Percentiles rank a stretch among this genome's conserved stretches.
phyloP scores from a whole-genome alignment of 2,329 filamentous ascomycete species.

The Colletotrichum lentis region DNA sequence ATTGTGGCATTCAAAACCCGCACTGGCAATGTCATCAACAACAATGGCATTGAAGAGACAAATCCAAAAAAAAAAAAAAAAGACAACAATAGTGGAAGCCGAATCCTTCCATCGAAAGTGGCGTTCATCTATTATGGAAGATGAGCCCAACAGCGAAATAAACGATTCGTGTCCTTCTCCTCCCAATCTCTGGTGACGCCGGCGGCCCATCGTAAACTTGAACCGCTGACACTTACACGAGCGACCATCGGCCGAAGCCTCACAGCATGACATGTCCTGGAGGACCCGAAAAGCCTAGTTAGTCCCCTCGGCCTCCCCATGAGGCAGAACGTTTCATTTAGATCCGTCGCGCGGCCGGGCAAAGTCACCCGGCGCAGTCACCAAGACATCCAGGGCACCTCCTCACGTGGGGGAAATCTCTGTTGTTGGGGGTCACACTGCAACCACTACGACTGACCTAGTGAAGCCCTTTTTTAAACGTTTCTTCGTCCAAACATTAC shows the following conservation, averaged over 20 bases:
- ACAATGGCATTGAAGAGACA: background rate
- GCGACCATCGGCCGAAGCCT: constrained; percentile 11
- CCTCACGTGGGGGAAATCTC: constrained; percentile 35
- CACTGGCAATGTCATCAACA: background rate
- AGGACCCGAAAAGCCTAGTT: background rate
- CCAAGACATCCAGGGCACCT: background rate
- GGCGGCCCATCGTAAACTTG: constrained; percentile 4
- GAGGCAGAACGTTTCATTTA: no score
- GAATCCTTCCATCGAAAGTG: background rate
- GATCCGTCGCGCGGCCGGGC: background rate
- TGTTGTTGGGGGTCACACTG: constrained; percentile 35
- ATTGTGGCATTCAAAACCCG: no score
- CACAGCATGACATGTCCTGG: constrained; percentile 12
- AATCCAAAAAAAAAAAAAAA: background rate
- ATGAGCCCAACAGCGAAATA: background rate
- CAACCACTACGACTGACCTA: constrained; percentile 38
- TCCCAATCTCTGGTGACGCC: background rate
- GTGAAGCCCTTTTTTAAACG: constrained; percentile 26
- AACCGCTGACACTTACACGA: constrained; percentile 34
- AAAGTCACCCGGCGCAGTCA: constrained; percentile 27
- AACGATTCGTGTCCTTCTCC: background rate
- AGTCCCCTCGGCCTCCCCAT: background rate
- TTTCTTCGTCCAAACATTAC: constrained; percentile 39
- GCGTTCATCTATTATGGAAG: constrained; percentile 9
- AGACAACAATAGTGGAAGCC: background rate